phyloP scores from a whole-genome alignment of 2,329 filamentous ascomycete species.

The Aspergillus eucalypticola region DNA sequence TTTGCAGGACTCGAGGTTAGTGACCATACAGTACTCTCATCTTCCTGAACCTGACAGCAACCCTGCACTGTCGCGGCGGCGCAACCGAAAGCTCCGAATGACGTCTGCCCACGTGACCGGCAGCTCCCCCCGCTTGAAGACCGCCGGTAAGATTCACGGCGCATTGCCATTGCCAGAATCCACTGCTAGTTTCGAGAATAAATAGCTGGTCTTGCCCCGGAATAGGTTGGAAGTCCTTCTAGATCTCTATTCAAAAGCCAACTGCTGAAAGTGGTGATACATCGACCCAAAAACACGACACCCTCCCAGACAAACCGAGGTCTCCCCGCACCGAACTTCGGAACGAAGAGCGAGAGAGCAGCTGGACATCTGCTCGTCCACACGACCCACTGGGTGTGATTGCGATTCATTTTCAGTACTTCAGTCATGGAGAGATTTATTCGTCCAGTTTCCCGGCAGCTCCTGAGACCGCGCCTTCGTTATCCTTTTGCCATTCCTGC shows the following conservation, averaged over 20 bases:
- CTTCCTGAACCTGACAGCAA: too few species aligned
- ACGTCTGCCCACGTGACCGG: constrained; percentile 22
- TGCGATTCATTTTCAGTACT: neutral
- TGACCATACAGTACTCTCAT: too few species aligned
- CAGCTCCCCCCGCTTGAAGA: constrained; percentile 15
- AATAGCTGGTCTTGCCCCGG: neutral
- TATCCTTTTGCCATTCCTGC: constrained; percentile 40
- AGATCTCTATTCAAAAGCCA: neutral
- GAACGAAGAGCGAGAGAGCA: neutral
- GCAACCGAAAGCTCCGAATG: constrained; percentile 7
- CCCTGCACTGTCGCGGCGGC: neutral
- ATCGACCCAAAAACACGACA: neutral
- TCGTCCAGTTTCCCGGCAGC: constrained; percentile 38
- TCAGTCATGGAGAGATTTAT: constrained; percentile 36
- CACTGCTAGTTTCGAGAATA: neutral
- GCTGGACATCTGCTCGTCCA: constrained; percentile 3
- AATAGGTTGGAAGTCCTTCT: constrained; percentile 13
- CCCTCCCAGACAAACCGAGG: neutral
- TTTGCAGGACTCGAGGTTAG: neutral
- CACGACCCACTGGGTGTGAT: constrained; percentile 24
- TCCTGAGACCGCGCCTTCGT: constrained; percentile 36
- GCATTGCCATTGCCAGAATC: neutral
- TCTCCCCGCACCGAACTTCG: constrained; percentile 5
- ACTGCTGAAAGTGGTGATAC: neutral
- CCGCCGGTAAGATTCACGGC: constrained; percentile 3